Conservation (phyloP, 73 alveolate species). For the Loxodes magnus region DNA sequence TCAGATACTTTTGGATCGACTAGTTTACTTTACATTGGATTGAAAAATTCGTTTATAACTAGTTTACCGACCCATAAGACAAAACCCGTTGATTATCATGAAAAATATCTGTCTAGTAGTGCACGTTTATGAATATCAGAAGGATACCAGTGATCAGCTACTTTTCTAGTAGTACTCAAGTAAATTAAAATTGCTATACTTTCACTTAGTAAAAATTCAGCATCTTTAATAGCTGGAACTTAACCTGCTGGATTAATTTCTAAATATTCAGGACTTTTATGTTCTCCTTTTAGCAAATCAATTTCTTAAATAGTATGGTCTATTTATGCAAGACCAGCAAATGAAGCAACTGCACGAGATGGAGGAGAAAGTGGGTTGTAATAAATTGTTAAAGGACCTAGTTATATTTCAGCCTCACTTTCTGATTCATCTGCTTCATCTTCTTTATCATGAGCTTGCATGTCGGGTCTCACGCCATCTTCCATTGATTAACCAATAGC, state of each 20-base stretch:
- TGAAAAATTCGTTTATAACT: slow-evolving; percentile 5
- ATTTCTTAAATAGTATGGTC: neutral
- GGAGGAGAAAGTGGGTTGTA: slow-evolving; percentile 7
- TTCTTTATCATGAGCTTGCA: too few relatives aligned
- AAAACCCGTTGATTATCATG: slow-evolving; percentile 47
- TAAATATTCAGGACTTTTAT: neutral
- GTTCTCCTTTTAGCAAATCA: slow-evolving; percentile 4
- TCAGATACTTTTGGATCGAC: too few relatives aligned
- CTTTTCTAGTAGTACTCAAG: slow-evolving; percentile 18
- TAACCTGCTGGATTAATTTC: neutral
- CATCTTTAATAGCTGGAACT: slow-evolving; percentile 10
- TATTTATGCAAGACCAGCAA: neutral
- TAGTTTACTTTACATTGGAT: too few relatives aligned
- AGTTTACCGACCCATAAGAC: slow-evolving; percentile 19
- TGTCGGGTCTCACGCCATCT: too few relatives aligned
- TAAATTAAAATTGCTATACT: slow-evolving; percentile 12
- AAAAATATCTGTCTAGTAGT: slow-evolving; percentile 24
- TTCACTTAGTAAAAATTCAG: neutral
- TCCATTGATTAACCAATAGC: too few relatives aligned
- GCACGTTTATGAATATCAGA: slow-evolving; percentile 24
- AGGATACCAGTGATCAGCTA: slow-evolving; percentile 64
- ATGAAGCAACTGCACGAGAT: slow-evolving; percentile 2
- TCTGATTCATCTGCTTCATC: too few relatives aligned
- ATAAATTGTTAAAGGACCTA: neutral
- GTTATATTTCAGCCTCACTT: neutral